These are phyloP conservation scores for Starmerella cellae DNA, from an alignment of 805 yeast genomes.

Conservation along the genomic window DNA sequence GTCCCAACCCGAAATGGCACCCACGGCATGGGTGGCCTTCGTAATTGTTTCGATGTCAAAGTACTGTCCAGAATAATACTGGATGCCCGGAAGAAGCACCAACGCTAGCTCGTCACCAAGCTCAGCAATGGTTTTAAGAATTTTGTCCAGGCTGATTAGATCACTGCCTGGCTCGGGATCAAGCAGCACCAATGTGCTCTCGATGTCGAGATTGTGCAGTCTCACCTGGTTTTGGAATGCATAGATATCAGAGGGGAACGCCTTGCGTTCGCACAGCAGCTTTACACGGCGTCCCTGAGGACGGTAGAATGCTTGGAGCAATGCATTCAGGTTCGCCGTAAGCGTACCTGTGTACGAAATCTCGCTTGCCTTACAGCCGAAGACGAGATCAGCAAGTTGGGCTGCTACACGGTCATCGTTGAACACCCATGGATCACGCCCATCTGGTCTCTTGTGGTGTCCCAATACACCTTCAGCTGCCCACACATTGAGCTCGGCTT, in stretches of 20 bases:
- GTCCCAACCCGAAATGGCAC: constrained; percentile 69
- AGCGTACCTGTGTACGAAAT: constrained; percentile 81
- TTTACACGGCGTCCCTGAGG: constrained; percentile 49
- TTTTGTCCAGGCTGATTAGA: constrained; percentile 48
- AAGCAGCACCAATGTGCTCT: constrained; percentile 49
- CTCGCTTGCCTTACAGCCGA: constrained; percentile 52
- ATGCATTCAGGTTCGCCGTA: constrained; percentile 66
- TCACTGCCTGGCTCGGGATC: constrained; percentile 48
- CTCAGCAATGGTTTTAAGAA: constrained; percentile 41
- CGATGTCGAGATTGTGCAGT: constrained; percentile 41
- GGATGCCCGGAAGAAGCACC: constrained; percentile 75
- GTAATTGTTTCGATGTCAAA: constrained; percentile 71
- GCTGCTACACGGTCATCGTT: constrained; percentile 68
- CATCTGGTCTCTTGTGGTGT: constrained; percentile 41
- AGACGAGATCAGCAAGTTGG: constrained; percentile 58
- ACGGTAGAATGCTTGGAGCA: constrained; percentile 59
- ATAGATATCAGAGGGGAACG: constrained; percentile 87
- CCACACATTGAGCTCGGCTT: constrained; percentile 73
- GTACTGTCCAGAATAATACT: constrained; percentile 81
- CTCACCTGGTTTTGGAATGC: constrained; percentile 63
- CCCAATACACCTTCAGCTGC: constrained; percentile 65
- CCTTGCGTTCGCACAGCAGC: constrained; percentile 70
- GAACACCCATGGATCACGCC: constrained; percentile 63
- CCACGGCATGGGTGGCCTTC: constrained; percentile 40
- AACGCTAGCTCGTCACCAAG: constrained; percentile 53